Percentiles rank a stretch among this genome's conserved stretches.
Conservation (phyloP, 352 stramenopile species). For the Pythium scleroteichum region DNA sequence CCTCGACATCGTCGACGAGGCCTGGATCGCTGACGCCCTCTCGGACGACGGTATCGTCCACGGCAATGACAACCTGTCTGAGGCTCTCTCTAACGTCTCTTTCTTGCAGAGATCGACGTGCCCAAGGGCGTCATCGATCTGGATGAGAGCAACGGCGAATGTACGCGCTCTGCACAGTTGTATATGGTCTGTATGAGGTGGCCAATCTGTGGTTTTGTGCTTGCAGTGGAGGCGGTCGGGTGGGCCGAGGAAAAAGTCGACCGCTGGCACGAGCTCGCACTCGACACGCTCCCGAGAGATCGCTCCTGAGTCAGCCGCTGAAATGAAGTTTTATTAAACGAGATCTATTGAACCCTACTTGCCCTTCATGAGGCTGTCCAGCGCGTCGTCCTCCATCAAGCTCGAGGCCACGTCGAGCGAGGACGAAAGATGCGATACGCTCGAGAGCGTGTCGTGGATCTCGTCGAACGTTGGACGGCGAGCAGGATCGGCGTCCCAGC, state of each 20-base stretch:
- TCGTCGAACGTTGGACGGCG: constrained; percentile 59
- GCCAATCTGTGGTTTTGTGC: not conserved
- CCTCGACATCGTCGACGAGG: constrained; percentile 82
- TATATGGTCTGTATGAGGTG: constrained; percentile 8
- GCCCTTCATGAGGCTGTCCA: constrained; percentile 21
- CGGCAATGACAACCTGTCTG: not conserved
- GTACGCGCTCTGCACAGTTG: constrained; percentile 21
- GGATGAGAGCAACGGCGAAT: constrained; percentile 57
- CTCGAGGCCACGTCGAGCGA: constrained; percentile 1
- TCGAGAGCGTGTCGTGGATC: constrained; percentile 44
- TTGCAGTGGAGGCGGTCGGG: constrained; percentile 47
- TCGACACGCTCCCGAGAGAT: constrained; percentile 60
- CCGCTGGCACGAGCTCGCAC: constrained; percentile 76
- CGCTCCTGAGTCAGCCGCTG: constrained; percentile 5
- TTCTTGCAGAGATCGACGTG: constrained; percentile 66
- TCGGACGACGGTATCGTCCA: constrained; percentile 67
- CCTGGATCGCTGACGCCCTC: constrained; percentile 76
- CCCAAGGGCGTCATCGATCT: constrained; percentile 48
- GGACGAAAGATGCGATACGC: not conserved
- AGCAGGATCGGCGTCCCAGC: constrained; percentile 61
- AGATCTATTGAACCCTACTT: constrained; percentile 2
- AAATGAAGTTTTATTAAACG: not conserved
- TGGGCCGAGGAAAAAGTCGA: constrained; percentile 66
- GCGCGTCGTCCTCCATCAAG: constrained; percentile 22
- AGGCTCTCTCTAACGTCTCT: not conserved